Evolutionary conservation across 805 yeast genomes (phyloP).

Genomic region (Wickerhamomyces kurtzmanii): DNA sequence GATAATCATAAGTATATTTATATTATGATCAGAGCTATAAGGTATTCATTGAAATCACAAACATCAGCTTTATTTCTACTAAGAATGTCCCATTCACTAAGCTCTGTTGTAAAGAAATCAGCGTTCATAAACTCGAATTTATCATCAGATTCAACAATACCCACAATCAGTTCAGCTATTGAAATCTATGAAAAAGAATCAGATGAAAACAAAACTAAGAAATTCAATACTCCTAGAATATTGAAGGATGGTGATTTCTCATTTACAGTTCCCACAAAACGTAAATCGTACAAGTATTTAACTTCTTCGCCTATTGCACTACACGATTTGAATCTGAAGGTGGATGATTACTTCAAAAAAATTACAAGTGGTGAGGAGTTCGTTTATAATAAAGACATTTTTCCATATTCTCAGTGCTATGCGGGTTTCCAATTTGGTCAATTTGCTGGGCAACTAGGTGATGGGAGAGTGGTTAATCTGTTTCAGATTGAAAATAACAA

Average conservation of each 20-base stretch:
- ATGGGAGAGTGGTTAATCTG: constrained; percentile 80
- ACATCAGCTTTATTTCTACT: too few relatives aligned
- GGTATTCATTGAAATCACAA: too few relatives aligned
- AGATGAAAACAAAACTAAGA: constrained; percentile 12
- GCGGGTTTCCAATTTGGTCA: constrained; percentile 96
- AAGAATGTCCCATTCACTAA: too few relatives aligned
- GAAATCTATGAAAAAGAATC: constrained; percentile 14
- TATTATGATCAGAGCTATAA: too few relatives aligned
- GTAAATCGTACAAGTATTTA: constrained; percentile 43
- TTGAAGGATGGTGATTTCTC: constrained; percentile 59
- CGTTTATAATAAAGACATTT: constrained; percentile 30
- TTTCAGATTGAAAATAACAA: constrained; percentile 51
- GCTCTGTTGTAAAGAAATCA: too few relatives aligned
- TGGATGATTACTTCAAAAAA: constrained; percentile 36
- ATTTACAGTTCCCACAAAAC: constrained; percentile 57
- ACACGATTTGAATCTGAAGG: constrained; percentile 45
- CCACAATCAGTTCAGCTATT: constrained; percentile 18
- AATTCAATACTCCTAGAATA: constrained; percentile 39
- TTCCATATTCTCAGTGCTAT: constrained; percentile 85
- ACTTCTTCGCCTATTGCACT: constrained; percentile 54
- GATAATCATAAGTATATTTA: too few relatives aligned
- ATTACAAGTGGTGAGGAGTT: constrained; percentile 55
- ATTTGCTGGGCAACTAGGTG: constrained; percentile 97
- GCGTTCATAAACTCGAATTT: constrained; percentile 7
- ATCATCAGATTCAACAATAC: constrained; percentile 19